Percentiles rank a stretch among this genome's conserved stretches.
phyloP scores from a whole-genome alignment of 306 rosid species.

The Gastrolobium villosum region DNA sequence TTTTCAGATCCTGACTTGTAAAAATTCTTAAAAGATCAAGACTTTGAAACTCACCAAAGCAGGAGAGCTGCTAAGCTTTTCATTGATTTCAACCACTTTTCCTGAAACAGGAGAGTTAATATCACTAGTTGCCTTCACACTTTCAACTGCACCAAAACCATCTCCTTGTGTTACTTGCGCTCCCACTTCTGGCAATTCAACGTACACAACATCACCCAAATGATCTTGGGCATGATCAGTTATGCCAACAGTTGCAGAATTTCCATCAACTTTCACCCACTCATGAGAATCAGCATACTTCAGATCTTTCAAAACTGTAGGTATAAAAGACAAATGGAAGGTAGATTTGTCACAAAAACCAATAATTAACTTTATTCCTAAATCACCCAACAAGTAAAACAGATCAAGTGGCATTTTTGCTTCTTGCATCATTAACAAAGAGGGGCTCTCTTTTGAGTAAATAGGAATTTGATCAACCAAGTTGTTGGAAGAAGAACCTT shows the following conservation, averaged over 20 bases:
- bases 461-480: constrained; percentile 17
- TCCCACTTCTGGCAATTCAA: constrained; percentile 91
- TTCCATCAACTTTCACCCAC: constrained; percentile 91
- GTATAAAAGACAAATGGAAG: constrained; percentile 30
- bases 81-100: constrained; percentile 76
- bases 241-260: constrained; percentile 81
- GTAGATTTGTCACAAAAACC: constrained; percentile 23
- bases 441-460: background rate
- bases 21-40: too few species aligned
- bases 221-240: constrained; percentile 98
- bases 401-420: constrained; percentile 9
- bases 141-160: constrained; percentile 93
- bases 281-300: constrained; percentile 87
- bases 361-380: constrained; percentile 28
- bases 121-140: constrained; percentile 98
- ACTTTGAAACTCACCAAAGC: constrained; percentile 95
- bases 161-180: constrained; percentile 66
- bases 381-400: constrained; percentile 26
- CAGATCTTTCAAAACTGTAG: constrained; percentile 79
- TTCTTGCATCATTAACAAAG: constrained; percentile 14
- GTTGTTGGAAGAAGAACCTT: constrained; percentile 22
- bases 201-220: constrained; percentile 94
- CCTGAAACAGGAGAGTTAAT: constrained; percentile 91
- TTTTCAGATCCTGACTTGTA: background rate
- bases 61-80: constrained; percentile 79